phyloP scores from a whole-genome alignment of 2,329 filamentous ascomycete genomes.

The Dactylonectria estremocensis region DNA sequence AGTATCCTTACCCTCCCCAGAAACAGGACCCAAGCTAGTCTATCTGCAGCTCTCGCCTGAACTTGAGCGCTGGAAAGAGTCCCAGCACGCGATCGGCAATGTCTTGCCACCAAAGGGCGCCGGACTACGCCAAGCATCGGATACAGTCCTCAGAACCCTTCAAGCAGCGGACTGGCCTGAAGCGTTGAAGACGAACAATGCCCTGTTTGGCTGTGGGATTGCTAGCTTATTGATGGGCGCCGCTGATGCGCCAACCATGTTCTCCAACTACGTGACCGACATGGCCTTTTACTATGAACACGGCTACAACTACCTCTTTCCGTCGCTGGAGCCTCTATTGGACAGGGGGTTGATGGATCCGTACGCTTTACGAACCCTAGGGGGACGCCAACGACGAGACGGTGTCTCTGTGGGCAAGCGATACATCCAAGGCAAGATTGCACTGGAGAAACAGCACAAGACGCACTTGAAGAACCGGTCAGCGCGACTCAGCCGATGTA shows the following conservation, averaged over 20 bases:
- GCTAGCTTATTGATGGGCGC: conserved; percentile 45
- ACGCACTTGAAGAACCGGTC: conserved; percentile 34
- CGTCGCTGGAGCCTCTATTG: conserved; percentile 37
- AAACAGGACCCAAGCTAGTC: conserved; percentile 29
- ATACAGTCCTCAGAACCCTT: conserved; percentile 31
- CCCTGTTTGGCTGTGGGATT: conserved; percentile 43
- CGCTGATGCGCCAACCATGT: conserved; percentile 41
- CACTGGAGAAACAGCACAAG: conserved; percentile 42
- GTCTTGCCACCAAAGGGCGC: conserved; percentile 40
- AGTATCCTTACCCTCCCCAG: conserved; percentile 25
- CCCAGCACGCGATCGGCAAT: conserved; percentile 40
- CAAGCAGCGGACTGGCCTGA: conserved; percentile 42
- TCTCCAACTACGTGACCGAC: conserved; percentile 45
- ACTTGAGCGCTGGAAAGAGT: conserved; percentile 39
- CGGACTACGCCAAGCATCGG: conserved; percentile 36
- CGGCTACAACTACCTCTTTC: conserved; percentile 46
- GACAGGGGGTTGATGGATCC: conserved; percentile 38
- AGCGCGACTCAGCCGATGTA: conserved; percentile 35
- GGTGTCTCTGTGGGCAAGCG: conserved; percentile 40
- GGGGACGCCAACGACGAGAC: conserved; percentile 39
- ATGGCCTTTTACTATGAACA: conserved; percentile 46
- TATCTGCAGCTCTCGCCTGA: conserved; percentile 40
- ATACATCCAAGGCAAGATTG: conserved; percentile 44
- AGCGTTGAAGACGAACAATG: conserved; percentile 43
- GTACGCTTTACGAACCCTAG: conserved; percentile 38